Evolutionary conservation across 148 eudicot species (phyloP).

Genomic region (Nyssa sinensis): DNA sequence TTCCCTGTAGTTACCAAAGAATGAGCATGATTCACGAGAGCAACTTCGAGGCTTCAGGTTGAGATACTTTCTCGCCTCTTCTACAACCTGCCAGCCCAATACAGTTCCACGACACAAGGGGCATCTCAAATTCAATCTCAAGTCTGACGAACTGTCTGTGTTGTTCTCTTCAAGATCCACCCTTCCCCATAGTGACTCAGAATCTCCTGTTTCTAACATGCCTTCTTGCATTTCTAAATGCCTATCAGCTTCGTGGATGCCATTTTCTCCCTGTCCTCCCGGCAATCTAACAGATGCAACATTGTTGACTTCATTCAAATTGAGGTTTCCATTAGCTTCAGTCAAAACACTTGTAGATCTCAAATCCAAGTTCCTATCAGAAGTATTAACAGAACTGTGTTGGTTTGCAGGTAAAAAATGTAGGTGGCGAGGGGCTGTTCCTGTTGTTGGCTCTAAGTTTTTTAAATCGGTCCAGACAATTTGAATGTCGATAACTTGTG

Average conservation of each 20-base stretch:
- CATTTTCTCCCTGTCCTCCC: constrained; percentile 12
- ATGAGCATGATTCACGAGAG: constrained; percentile 75
- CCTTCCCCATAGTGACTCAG: constrained; percentile 1
- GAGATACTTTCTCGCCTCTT: constrained; percentile 67
- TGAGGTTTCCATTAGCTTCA: constrained; percentile 9
- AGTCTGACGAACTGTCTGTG: constrained; percentile 19
- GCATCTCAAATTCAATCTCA: constrained; percentile 52
- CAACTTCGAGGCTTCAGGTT: constrained; percentile 70
- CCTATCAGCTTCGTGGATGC: constrained; percentile 5
- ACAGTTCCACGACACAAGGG: constrained; percentile 87
- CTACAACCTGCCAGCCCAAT: constrained; percentile 72
- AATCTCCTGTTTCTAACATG: constrained; percentile 11
- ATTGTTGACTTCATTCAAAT: not conserved
- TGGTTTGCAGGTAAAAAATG: constrained; percentile 25
- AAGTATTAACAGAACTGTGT: constrained; percentile 15
- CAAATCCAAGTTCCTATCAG: constrained; percentile 11
- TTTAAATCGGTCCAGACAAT: constrained; percentile 88
- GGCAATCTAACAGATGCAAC: constrained; percentile 14
- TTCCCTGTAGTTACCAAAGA: constrained; percentile 71
- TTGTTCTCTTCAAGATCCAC: constrained; percentile 15
- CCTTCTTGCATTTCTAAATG: constrained; percentile 14
- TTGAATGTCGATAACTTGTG: constrained; percentile 92
- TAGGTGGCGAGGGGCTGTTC: constrained; percentile 21
- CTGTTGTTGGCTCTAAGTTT: constrained; percentile 46
- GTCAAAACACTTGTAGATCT: constrained; percentile 5